These are phyloP conservation scores for Wickerhamomyces subpelliculosus DNA, from an alignment of 805 yeast species.

Conservation along the genomic window DNA sequence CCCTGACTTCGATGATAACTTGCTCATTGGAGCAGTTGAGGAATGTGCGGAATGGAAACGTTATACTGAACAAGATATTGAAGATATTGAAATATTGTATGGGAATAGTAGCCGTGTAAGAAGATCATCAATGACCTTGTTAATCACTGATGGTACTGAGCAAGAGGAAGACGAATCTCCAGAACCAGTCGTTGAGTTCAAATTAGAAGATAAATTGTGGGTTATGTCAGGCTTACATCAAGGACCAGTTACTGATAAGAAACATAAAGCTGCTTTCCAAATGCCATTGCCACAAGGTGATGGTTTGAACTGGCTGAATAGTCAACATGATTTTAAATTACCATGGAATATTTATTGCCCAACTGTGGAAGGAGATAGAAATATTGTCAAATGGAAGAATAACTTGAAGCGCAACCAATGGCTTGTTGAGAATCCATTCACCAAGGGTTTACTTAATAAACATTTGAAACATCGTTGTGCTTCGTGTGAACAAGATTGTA, in stretches of 20 bases:
- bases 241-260: constrained; percentile 5
- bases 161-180: background rate
- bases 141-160: too few species aligned
- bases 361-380: constrained; percentile 12
- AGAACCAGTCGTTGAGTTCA: background rate
- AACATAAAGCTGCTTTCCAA: constrained; percentile 6
- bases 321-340: constrained; percentile 17
- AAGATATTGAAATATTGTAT: constrained; percentile 3
- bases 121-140: background rate
- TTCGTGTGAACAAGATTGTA: constrained; percentile 28
- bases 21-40: constrained; percentile 7
- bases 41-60: constrained; percentile 14
- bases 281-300: constrained; percentile 18
- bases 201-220: constrained; percentile 10
- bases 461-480: constrained; percentile 17
- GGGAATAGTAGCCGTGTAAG: background rate
- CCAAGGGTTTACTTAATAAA: background rate
- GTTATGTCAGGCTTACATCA: constrained; percentile 17
- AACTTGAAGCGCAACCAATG: constrained; percentile 15
- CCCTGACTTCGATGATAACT: constrained; percentile 3
- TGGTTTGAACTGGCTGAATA: constrained; percentile 10
- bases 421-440: constrained; percentile 1
- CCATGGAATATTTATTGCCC: constrained; percentile 31
- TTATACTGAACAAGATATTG: constrained; percentile 14
- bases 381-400: constrained; percentile 23